Evolutionary conservation across 139 green algal genomes (phyloP), one percentile per base, ranked within the genome.

Genomic region (Auxenochlorella pyrenoidosa): DNA sequence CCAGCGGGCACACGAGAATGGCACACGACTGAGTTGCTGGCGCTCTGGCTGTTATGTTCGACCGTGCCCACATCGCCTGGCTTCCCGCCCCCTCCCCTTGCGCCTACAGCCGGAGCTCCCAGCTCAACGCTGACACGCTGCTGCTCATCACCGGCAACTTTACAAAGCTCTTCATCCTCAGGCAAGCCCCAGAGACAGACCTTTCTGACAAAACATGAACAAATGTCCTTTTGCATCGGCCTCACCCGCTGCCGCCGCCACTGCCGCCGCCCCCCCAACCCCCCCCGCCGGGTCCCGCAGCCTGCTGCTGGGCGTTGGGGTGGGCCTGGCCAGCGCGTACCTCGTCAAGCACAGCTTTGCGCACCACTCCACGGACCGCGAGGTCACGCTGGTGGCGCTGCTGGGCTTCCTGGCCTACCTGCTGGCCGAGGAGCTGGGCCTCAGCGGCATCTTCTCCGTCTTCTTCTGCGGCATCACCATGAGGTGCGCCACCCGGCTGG

Each of bases 401-500:
- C 51, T 94, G 58, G 93, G 89, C 36, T 95, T 95, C 65, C 73
- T 94, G 40, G 88, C 92, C 24, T 98, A 97, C 92, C 93, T 97
- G 76, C 41, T 90, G n/a, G 95, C 95, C 38, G 95, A 98, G 86
- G 85, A 51, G 3, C 75, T 96, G 32, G 43, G 79, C 36, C 84
- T 97, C 40, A 92, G 77, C 40, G 95, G 94, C 54, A 96, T 98
- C 51, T 94, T 98, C 41, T 87, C 93, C n/a, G 93, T 97, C 60
- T 95, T 98, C 70, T 97, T 98, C 77, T 93, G 86, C 75, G 95
- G 95, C 54, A 92, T 97, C 59, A 92, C 86, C 36, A 96, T 96
- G 93, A 92, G 79, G 79, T 84, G 79, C 47, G 6, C 47, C 47
- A 54, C 10, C 47, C 47, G 6, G 47, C 47, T 54, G n/a, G n/a